Evolutionary conservation across 192 early-diverging fungal genomes (phyloP).

Genomic region (Linnemannia exigua): DNA sequence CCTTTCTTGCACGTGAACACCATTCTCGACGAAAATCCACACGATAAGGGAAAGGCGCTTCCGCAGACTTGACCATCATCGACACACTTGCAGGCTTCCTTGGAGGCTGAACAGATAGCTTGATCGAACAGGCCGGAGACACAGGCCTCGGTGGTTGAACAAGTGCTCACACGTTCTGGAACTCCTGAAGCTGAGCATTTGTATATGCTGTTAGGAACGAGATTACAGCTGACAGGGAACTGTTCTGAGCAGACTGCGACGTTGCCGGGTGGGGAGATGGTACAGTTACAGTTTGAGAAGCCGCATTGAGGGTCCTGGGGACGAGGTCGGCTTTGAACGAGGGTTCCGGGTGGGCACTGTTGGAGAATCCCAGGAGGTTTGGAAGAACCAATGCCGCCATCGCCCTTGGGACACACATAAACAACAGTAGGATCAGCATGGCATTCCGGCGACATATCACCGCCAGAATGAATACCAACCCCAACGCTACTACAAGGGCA

Average conservation of each 20-base stretch:
- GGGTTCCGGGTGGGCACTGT: background rate
- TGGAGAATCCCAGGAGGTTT: background rate
- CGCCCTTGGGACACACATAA: background rate
- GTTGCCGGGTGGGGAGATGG: background rate
- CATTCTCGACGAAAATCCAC: background rate
- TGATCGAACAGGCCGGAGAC: background rate
- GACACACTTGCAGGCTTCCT: slow-evolving; percentile 15
- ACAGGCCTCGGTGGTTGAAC: background rate
- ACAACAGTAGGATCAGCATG: background rate
- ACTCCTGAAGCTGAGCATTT: slow-evolving; percentile 5
- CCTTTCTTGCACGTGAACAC: slow-evolving; percentile 15
- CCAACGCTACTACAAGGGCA: background rate
- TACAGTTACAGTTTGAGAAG: background rate
- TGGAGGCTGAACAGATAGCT: background rate
- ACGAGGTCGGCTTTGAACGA: background rate
- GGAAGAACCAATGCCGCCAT: background rate
- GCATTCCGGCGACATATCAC: background rate
- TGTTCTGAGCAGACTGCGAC: slow-evolving; percentile 1
- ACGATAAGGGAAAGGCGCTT: background rate
- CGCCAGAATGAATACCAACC: background rate
- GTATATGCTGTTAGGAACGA: slow-evolving; percentile 10
- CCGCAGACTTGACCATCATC: slow-evolving; percentile 4
- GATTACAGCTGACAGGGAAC: background rate
- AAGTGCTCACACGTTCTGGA: slow-evolving; percentile 1
- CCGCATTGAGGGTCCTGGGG: slow-evolving; percentile 6